Evolutionary conservation across 306 rosid genomes (phyloP).

Genomic region (Clitoria ternatea): DNA sequence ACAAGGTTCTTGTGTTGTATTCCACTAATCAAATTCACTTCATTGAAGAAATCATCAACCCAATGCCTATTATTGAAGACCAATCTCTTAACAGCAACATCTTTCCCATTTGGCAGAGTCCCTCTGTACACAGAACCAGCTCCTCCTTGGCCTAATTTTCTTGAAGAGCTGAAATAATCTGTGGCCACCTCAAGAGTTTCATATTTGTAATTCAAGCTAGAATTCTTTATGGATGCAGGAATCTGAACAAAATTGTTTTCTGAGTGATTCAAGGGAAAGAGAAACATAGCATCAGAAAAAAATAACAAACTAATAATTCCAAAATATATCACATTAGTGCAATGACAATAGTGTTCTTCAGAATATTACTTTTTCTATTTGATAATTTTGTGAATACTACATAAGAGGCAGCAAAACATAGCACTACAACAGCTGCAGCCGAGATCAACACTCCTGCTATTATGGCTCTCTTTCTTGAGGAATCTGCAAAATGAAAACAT

Average conservation of each 20-base stretch:
- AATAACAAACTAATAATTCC: neutral
- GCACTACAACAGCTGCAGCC: neutral
- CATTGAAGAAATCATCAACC: conserved; percentile 15
- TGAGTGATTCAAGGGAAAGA: neutral
- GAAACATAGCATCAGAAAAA: neutral
- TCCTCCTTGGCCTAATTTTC: conserved; percentile 16
- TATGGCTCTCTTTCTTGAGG: neutral
- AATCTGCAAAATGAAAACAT: neutral
- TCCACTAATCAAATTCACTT: conserved; percentile 1
- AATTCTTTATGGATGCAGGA: neutral
- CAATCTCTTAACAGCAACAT: conserved; percentile 8
- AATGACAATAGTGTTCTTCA: neutral
- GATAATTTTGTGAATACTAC: neutral
- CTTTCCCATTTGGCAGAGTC: neutral
- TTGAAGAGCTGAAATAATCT: neutral
- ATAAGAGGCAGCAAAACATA: neutral
- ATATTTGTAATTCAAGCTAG: conserved; percentile 8
- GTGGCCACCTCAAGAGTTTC: conserved; percentile 13
- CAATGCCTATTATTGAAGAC: neutral
- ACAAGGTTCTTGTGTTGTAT: conserved; percentile 7
- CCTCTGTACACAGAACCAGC: conserved; percentile 1
- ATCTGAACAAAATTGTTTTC: neutral
- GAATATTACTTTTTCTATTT: neutral
- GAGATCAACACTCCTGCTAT: neutral
- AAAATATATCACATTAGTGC: neutral